Evolutionary conservation across 305 asterid genomes (phyloP).

Genomic region (Fraxinus nigra): DNA sequence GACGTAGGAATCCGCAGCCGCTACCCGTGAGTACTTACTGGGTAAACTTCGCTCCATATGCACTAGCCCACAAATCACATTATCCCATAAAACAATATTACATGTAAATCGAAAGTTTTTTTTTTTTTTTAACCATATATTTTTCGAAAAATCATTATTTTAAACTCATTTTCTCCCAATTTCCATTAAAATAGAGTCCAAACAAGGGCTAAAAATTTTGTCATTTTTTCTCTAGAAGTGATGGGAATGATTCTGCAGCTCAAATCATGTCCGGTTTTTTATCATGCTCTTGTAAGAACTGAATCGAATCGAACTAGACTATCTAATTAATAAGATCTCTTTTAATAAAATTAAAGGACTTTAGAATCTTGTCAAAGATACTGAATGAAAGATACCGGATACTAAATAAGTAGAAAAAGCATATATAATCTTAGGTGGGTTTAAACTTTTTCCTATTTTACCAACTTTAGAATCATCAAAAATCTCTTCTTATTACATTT

Average conservation of each 20-base stretch:
- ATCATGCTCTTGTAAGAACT: background rate
- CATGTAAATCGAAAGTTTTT: too few species aligned
- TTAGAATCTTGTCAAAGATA: background rate
- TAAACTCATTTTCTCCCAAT: too few species aligned
- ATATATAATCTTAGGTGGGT: background rate
- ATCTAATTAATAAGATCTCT: background rate
- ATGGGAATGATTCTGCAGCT: background rate
- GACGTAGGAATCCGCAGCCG: too few species aligned
- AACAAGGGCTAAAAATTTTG: background rate
- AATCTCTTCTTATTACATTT: background rate
- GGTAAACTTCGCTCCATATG: too few species aligned
- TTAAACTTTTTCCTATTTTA: background rate
- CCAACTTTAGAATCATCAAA: background rate
- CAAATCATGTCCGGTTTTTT: background rate
- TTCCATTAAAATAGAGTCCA: too few species aligned
- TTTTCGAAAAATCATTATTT: too few species aligned
- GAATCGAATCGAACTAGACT: background rate
- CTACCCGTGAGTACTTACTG: too few species aligned
- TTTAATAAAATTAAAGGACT: background rate
- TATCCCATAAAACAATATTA: too few species aligned
- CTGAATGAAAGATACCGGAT: background rate
- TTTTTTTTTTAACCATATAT: too few species aligned
- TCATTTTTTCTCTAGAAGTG: background rate
- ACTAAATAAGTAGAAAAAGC: background rate
- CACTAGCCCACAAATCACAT: too few species aligned